Evolutionary conservation across 2,329 filamentous ascomycete genomes (phyloP), one percentile per base, ranked within the genome.

Genomic region (Fusarium sp.): DNA sequence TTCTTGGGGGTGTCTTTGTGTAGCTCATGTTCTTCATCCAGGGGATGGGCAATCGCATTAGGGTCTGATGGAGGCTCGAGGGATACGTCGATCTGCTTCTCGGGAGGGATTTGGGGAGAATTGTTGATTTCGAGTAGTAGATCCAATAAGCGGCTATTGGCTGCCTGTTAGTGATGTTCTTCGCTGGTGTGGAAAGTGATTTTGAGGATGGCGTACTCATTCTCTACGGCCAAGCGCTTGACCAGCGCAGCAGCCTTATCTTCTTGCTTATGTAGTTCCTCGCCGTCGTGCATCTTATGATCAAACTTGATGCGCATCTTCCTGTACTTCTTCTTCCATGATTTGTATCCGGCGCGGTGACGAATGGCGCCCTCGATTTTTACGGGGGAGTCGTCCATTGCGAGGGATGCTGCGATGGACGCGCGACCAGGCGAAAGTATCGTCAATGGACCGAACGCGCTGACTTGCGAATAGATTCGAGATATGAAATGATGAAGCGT

Each of bases 251-350:
- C 89, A 35, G 94, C 92, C 80, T 91, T 91, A 78, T 93, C 92
- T 79, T 96, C 94, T 56, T 92, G 86, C 74, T 89, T 89, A 80
- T 96, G 96, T 63, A 96, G 85, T 56, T 90, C 87, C 80, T 97
- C 96, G 78, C 93, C 92, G 70, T 93, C 89, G 59, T 91, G 88
- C 88, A 94, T 93, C 75, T 89, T 89, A 50, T 89, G 85, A 73
- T 96, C 92, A 76, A 96, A 97, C 28, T 86, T 84, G 77, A 91
- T 86, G 81, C 92, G 91, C 89, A 96, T 93, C 86, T 97, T 97
- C 75, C 92, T 91, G 80, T 97, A 99, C 84, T 99, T 99, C 83
- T 97, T 97, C 87, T 93, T 93, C 85, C 86, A 91, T 43, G 89
- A 91, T 76, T 88, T 91, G 79, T 91, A 89, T 83, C 86, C 75